These are phyloP conservation scores for Hyphodiscus hymeniophilus DNA, from an alignment of 495 filamentous ascomycete species.

Conservation along the genomic window DNA sequence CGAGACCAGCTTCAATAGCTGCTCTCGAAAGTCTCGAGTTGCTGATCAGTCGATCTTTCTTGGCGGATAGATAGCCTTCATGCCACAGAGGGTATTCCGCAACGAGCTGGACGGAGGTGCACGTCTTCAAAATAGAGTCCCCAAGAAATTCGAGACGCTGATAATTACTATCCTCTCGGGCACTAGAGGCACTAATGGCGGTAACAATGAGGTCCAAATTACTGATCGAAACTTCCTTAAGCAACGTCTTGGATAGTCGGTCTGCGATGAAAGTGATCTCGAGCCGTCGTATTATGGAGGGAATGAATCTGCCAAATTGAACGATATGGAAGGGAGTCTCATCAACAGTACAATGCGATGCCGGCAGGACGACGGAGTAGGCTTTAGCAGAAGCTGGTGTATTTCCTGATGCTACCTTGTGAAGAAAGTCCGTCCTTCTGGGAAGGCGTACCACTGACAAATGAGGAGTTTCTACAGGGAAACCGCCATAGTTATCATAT, in stretches of 20 bases:
- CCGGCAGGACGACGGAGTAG: conserved; percentile 29
- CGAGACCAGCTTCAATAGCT: conserved; percentile 54
- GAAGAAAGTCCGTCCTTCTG: conserved; percentile 54
- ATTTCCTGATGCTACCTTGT: conserved; percentile 14
- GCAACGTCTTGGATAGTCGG: conserved; percentile 50
- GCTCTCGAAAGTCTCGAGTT: conserved; percentile 63
- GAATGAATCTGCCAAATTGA: conserved; percentile 63
- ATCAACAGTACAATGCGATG: conserved; percentile 32
- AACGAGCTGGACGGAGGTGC: conserved; percentile 57
- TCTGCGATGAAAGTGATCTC: conserved; percentile 57
- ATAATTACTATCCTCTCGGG: conserved; percentile 59
- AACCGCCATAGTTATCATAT: conserved; percentile 19
- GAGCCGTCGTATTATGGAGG: conserved; percentile 63
- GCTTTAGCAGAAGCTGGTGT: conserved; percentile 20
- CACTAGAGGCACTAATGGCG: conserved; percentile 62
- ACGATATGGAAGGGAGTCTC: conserved; percentile 50
- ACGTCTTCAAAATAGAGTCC: conserved; percentile 77
- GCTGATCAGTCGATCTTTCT: conserved; percentile 61
- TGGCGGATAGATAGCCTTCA: conserved; percentile 66
- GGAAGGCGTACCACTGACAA: conserved; percentile 43
- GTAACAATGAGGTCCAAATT: conserved; percentile 53
- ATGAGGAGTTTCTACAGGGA: conserved; percentile 35
- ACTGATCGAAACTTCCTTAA: conserved; percentile 46
- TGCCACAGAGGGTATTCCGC: conserved; percentile 61
- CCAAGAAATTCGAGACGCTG: conserved; percentile 87